A percentile compares a stretch with the other conserved stretches of the same genome.
These are phyloP conservation scores for Funneliformis geosporum DNA, from an alignment of 192 early-diverging fungal species.

Conservation along the genomic window DNA sequence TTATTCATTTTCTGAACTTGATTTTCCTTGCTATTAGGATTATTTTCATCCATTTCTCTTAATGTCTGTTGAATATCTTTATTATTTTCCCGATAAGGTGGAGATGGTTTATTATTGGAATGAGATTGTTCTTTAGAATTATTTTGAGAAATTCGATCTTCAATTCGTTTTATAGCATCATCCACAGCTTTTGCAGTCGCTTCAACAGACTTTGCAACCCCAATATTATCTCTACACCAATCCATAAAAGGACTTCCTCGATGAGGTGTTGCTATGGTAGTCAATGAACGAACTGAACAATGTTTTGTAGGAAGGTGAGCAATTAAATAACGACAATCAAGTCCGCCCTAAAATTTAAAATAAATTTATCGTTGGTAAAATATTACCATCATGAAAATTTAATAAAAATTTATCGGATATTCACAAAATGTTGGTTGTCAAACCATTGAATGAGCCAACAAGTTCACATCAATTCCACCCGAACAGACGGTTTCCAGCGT, in stretches of 20 bases:
- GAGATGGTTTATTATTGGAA: not conserved
- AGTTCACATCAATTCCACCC: slow-evolving; percentile 72
- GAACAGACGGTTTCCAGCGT: slow-evolving; percentile 60
- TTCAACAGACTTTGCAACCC: slow-evolving; percentile 58
- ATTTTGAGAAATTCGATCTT: not conserved
- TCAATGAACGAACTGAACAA: slow-evolving; percentile 78
- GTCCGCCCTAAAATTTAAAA: slow-evolving; percentile 66
- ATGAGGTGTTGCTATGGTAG: slow-evolving; percentile 94
- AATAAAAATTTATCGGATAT: not conserved
- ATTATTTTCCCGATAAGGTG: not conserved
- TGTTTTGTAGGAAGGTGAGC: slow-evolving; percentile 71
- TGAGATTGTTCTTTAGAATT: not conserved
- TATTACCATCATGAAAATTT: not conserved
- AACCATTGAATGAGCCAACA: slow-evolving; percentile 93
- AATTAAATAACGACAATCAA: slow-evolving; percentile 92
- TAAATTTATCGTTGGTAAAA: slow-evolving; percentile 25
- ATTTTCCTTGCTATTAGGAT: not conserved
- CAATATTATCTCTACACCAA: slow-evolving; percentile 85
- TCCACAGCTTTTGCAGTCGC: slow-evolving; percentile 36
- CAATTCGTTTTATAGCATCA: slow-evolving; percentile 38
- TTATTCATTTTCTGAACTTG: not conserved
- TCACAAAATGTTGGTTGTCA: not conserved
- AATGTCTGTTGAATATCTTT: not conserved
- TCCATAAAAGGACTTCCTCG: slow-evolving; percentile 93
- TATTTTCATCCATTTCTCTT: not conserved